A percentile compares a stretch with the other conserved stretches of the same genome.
Conservation (phyloP, 2,329 filamentous ascomycete genomes). For the Blastomyces silverae region DNA sequence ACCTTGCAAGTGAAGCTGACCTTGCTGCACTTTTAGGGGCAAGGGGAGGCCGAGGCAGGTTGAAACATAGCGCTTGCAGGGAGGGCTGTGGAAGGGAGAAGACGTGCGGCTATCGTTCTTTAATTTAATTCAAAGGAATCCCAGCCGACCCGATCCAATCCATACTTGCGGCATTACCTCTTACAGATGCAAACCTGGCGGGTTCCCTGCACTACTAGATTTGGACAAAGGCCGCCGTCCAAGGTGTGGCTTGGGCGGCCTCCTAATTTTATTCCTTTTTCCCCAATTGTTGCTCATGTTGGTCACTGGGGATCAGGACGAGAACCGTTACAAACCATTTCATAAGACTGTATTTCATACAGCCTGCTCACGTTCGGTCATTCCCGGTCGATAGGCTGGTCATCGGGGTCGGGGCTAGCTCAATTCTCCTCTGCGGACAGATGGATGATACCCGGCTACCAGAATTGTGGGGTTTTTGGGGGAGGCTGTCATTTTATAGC, state of each 20-base stretch:
- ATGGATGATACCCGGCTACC: background rate
- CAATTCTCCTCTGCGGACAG: background rate
- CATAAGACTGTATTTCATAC: background rate
- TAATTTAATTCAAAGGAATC: background rate
- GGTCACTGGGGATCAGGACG: background rate
- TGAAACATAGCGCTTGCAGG: slow-evolving; percentile 2
- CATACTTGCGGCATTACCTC: background rate
- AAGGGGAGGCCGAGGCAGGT: background rate
- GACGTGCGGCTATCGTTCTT: background rate
- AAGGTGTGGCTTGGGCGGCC: too few species aligned
- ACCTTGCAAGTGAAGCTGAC: background rate
- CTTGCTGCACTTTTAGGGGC: background rate
- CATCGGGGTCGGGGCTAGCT: background rate
- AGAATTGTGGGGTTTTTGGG: background rate
- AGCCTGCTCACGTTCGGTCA: background rate
- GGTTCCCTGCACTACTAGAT: background rate
- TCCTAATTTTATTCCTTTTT: too few species aligned
- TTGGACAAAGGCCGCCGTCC: background rate
- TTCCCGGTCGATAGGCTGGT: background rate
- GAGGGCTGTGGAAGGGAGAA: background rate
- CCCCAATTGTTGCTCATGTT: background rate
- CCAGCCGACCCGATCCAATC: background rate
- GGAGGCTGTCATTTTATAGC: background rate
- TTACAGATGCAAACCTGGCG: background rate
- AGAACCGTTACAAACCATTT: background rate